These are phyloP conservation scores for Sphagnum contortum DNA, from an alignment of 225 moss, liverwort and hornwort species.

Conservation along the genomic window DNA sequence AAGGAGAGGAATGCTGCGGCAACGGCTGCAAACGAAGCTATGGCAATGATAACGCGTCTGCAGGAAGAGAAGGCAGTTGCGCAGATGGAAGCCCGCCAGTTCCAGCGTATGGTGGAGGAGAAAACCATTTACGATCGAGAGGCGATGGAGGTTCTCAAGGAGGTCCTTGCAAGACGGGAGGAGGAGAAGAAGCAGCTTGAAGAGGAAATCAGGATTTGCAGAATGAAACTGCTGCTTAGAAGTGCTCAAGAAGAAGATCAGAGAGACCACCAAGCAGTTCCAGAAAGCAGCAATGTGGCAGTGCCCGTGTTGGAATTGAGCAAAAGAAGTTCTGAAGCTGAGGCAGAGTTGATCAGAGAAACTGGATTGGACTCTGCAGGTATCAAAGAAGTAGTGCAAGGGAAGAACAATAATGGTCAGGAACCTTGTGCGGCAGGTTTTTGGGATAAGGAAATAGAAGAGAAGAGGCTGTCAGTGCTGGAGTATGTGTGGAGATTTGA, in stretches of 20 bases:
- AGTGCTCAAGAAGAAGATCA: conserved; percentile 8
- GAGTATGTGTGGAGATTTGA: conserved; percentile 92
- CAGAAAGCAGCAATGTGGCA: conserved; percentile 6
- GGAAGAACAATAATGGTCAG: conserved; percentile 18
- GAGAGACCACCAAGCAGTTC: conserved; percentile 22
- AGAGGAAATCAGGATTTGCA: conserved; percentile 40
- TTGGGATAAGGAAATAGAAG: conserved; percentile 58
- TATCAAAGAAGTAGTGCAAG: conserved; percentile 8
- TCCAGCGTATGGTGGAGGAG: conserved; percentile 71
- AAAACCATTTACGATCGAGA: conserved; percentile 63
- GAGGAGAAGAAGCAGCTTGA: conserved; percentile 42
- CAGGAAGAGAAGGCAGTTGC: conserved; percentile 79
- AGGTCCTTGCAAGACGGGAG: conserved; percentile 39
- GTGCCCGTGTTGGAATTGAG: not conserved
- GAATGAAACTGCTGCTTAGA: conserved; percentile 16
- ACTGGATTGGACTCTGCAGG: conserved; percentile 8
- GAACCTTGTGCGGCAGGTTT: conserved; percentile 19
- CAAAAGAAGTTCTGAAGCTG: not conserved
- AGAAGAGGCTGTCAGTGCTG: conserved; percentile 76
- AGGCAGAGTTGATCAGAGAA: conserved; percentile 2
- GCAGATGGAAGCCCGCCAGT: conserved; percentile 78
- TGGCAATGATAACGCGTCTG: conserved; percentile 85
- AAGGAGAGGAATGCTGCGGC: conserved; percentile 72
- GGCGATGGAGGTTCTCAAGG: conserved; percentile 45
- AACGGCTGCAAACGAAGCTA: conserved; percentile 66